Evolutionary conservation across 179 eudicot genomes (phyloP), one percentile per base, ranked within the genome.

Genomic region (Amaranthus tricolor): DNA sequence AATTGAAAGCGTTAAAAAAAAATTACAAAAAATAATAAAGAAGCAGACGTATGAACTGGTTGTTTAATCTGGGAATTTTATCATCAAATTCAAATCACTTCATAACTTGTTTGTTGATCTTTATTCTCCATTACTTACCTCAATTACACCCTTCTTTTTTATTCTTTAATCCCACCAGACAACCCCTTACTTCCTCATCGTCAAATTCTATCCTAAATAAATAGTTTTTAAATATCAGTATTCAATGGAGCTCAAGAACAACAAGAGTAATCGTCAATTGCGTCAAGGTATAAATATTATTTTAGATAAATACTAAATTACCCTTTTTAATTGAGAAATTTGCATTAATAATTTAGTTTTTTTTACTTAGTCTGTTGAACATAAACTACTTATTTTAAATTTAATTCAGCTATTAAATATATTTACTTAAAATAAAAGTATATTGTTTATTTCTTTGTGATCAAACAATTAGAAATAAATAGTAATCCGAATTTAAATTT

Each of bases 231-330:
- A 16, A 77, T 72, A 24, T 77, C 65, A 15, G 55, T 16, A 10
- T 12, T 70, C 73, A 84, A 83, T 91, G 97, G 93, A 87, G 77
- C 81, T 82, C 48, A 81, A 76, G 65, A 86, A 85, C 82, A 90
- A 31, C 2, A 2, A 82, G 85, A 88, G 79, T 91, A 87, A 88
- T 89, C 89, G 88, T 57, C 97, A 87, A 82, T 72, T 91, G 73
- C 81, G 77, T 66, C 78, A 82, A 83, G 93, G 97, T 94, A 78
- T 73, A 45, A 20, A 12, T 74, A 59, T 64, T 70, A 1, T 31
- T 31, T 31, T 31, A 31, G 2, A 31, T 31, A 31, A 31, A 31
- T 31, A 31, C 40, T 31, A 31, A 31, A 0, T 31, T 1, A 31
- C 40, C 2, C 40, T 31, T 31, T 31, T 31, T 31, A 31, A 31